Evolutionary conservation across 441 rosid species (phyloP), one percentile per base, ranked within the genome.

Genomic region (Bocquillonia castaneifolia): DNA sequence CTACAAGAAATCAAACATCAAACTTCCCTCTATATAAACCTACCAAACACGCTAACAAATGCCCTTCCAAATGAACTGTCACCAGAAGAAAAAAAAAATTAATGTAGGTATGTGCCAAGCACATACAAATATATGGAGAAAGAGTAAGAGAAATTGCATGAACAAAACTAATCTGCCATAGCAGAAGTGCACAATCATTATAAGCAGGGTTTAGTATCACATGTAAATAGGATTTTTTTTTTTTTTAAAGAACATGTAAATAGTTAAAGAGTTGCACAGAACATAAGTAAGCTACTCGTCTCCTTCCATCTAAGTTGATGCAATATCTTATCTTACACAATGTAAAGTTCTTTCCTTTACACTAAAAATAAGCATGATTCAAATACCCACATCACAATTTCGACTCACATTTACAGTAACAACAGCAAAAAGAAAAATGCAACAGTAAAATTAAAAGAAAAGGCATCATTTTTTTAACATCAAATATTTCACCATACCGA

Each of bases 401-500:
- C n/a, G n/a, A n/a, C n/a, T n/a, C n/a, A n/a, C n/a, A n/a, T n/a
- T n/a, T n/a, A n/a, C n/a, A n/a, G n/a, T n/a, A n/a, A n/a, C n/a
- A n/a, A n/a, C n/a, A n/a, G 40, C 40, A 36, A 36, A 10, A 36
- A 36, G 10, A 36, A 36, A 36, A 36, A 3, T 36, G 40, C 40
- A 36, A 42, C 9, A 42, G 47, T 14, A 42, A 12, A 42, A 12
- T 2, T 9, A 42, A 45, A 45, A 14, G 2, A 7, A 34, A 34
- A 34, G 3, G 37, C 37, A 34, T 34, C 7, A 34, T n/a, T 34
- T 34, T 34, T 34, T 34, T 7, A 34, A 3, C 50, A 45, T 6
- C n/a, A 54, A 68, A 29, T n/a, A n/a, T n/a, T n/a, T n/a, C 42
- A 57, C 31, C 72, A 3, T 67, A 78, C 82, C 80, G 50, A 58